Evolutionary conservation across 345 rosid species (phyloP).

Genomic region (Euphorbia lathyris): DNA sequence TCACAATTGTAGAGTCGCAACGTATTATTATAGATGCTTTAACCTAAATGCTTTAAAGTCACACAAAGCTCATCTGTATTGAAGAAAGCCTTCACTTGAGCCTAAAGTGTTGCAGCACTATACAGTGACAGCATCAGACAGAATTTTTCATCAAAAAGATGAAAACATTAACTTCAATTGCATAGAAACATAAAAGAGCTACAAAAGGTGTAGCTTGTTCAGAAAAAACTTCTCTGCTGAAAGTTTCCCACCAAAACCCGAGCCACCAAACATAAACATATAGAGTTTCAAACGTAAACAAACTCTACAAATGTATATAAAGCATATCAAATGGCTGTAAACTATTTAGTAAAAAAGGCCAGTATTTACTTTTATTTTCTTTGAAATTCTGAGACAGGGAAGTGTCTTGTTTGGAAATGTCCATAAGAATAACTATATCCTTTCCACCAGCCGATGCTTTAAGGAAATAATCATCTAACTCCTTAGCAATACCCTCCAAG

Average conservation of each 20-base stretch:
- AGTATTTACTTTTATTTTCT: constrained; percentile 61
- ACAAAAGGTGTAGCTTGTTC: neutral
- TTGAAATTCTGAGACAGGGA: constrained; percentile 44
- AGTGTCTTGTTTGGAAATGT: constrained; percentile 48
- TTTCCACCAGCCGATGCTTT: constrained; percentile 73
- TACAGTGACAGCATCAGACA: neutral
- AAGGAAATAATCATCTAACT: constrained; percentile 86
- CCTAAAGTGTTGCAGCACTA: neutral
- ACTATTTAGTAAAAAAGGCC: neutral
- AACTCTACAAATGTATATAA: neutral
- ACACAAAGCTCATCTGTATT: neutral
- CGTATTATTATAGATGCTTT: neutral
- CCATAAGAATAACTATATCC: constrained; percentile 70
- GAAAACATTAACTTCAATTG: neutral
- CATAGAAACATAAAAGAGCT: neutral
- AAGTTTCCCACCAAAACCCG: neutral
- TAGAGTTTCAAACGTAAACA: neutral
- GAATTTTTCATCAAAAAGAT: neutral
- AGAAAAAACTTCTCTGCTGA: neutral
- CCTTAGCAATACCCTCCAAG: constrained; percentile 63
- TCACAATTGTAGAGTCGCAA: neutral
- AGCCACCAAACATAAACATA: neutral
- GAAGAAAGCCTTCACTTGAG: neutral
- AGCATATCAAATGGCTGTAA: neutral
- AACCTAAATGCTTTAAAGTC: neutral